Conservation (phyloP, 2,329 filamentous ascomycete species). For the Metarhizium humberi region DNA sequence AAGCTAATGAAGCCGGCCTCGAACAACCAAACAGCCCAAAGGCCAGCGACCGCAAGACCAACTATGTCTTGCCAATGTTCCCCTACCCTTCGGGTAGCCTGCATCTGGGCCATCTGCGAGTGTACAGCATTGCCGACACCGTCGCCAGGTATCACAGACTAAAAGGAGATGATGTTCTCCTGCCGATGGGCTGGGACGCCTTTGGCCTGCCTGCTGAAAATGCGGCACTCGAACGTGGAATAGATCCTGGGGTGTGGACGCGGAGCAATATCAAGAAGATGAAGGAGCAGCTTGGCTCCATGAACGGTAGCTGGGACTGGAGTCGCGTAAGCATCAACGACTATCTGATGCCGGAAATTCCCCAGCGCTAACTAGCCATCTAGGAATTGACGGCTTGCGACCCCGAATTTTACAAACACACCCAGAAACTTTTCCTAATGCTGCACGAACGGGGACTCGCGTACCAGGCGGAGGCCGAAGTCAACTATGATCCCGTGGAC, state of each 20-base stretch:
- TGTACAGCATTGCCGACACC: conserved; percentile 86
- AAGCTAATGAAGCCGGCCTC: conserved; percentile 8
- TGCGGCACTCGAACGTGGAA: conserved; percentile 73
- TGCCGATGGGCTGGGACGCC: conserved; percentile 94
- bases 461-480: conserved; percentile 73
- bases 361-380: conserved; percentile 1
- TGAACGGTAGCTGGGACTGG: conserved; percentile 84
- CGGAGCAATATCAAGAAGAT: conserved; percentile 70
- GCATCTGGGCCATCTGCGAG: conserved; percentile 78
- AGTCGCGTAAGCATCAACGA: conserved; percentile 49
- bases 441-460: conserved; percentile 66
- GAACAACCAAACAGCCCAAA: conserved; percentile 15
- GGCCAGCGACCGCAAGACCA: conserved; percentile 16
- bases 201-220: conserved; percentile 90
- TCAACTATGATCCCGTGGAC: conserved; percentile 87
- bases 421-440: conserved; percentile 74
- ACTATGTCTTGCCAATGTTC: conserved; percentile 85
- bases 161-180: conserved; percentile 63
- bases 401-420: conserved; percentile 81
- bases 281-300: conserved; percentile 69
- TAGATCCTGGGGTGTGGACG: conserved; percentile 74
- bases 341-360: not conserved
- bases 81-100: conserved; percentile 83
- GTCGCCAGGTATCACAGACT: conserved; percentile 68
- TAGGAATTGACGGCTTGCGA: conserved; percentile 80